Conservation (phyloP, 2,329 filamentous ascomycete species). For the Cercospora sesami region DNA sequence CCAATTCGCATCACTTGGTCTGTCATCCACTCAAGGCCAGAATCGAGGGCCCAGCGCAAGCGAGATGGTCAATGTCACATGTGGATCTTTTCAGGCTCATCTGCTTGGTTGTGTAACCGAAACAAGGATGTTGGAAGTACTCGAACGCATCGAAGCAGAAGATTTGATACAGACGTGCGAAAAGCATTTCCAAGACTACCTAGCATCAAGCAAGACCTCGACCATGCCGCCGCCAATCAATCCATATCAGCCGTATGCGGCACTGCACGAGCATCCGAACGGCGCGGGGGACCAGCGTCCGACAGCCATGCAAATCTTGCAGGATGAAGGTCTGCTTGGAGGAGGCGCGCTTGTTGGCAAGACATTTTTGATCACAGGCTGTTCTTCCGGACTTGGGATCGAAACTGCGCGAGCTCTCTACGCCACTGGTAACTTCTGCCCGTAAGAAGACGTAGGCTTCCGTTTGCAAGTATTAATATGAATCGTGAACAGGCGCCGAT, state of each 20-base stretch:
- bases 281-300: conserved; percentile 14
- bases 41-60: neutral
- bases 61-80: neutral
- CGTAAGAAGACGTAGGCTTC: neutral
- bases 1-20: neutral
- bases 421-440: neutral
- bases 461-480: neutral
- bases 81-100: neutral
- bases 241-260: neutral
- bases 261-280: conserved; percentile 6
- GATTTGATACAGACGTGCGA: neutral
- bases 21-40: neutral
- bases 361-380: conserved; percentile 17
- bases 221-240: neutral
- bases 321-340: conserved; percentile 13
- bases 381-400: conserved; percentile 15
- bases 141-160: neutral
- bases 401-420: conserved; percentile 15
- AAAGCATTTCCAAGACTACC: neutral
- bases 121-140: neutral
- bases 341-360: conserved; percentile 10
- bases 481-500: conserved; percentile 1
- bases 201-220: neutral
- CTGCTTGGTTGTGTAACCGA: neutral
- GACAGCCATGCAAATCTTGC: conserved; percentile 14